Evolutionary conservation across 1,139 yeast genomes (phyloP), one percentile per base, ranked within the genome.

Genomic region (Hanseniaspora gamundiae): DNA sequence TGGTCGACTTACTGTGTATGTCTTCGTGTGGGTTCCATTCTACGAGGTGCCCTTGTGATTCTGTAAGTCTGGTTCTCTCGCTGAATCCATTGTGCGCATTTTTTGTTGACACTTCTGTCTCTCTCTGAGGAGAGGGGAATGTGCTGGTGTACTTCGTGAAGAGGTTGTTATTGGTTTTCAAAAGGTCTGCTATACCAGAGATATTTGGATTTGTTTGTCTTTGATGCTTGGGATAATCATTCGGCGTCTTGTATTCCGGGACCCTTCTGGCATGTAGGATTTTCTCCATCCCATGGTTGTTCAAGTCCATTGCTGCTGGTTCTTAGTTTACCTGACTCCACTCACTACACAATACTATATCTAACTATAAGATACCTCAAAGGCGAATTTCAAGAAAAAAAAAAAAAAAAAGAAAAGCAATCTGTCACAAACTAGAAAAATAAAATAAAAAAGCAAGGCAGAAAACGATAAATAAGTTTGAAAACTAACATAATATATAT

Each of bases 21-120:
- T 85, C 94, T 31, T 56, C 62, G 41, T 53, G 66, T 26, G 76
- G 88, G 51, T 69, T 69, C 86, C 71, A 87, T 55, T 54, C 67
- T 47, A 51, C 56, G 39, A 59, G 58, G 35, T 52, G 29, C 4
- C 29, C 13, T 24, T 22, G 28, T 10, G n/a, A 33, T 8, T 19
- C 36, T 8, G 36, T 5, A 7, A 7, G 24, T n/a, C 11, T 7
- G 7, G 3, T 6, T 24, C 26, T 24, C 26, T 24, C 26, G 26
- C 26, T 24, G 8, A 24, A 24, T 6, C 26, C 8, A 6, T 24
- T 6, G 26, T 24, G 6, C 9, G 26, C 26, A 24, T 6, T 24
- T n/a, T n/a, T n/a, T n/a, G n/a, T n/a, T n/a, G n/a, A n/a, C n/a
- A n/a, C n/a, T n/a, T n/a, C n/a, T n/a, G n/a, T n/a, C n/a, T n/a